Evolutionary conservation across 225 moss, liverwort and hornwort genomes (phyloP), one percentile per base, ranked within the genome.

Genomic region (Sphagnum contortum): DNA sequence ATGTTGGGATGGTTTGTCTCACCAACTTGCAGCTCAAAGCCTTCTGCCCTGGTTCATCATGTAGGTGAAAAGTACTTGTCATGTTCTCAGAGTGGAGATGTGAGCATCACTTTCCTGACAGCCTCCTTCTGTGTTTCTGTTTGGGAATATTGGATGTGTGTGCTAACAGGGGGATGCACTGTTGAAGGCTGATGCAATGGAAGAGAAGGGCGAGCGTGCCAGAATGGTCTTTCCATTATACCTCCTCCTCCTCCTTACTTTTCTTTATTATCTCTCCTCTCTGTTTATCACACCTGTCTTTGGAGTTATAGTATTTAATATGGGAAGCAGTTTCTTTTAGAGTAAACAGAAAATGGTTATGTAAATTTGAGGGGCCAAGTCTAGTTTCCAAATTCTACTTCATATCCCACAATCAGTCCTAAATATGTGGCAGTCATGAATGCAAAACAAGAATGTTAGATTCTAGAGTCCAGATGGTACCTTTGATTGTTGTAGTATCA

Each of bases 121-220:
- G 29, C 29, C 1, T 29, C 29, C 29, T 29, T 29, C 29, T 29
- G 29, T 29, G 29, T 29, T 29, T 29, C 29, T 29, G 29, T 29
- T 29, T 29, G 29, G 29, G 29, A 29, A 29, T 29, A 29, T 29
- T 29, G 29, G 29, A 29, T 29, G 29, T 0, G 29, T 29, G 29
- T 29, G 29, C 29, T 29, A 29, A 29, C 29, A 96, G 96, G 90
- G 85, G 66, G 90, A 81, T 14, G 49, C 48, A 71, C 59, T 93
- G 52, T 83, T 93, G 58, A 98, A 93, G 76, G 64, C 90, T 5
- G 91, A 93, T 59, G 96, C 93, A 12, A 70, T 89, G 79, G 96
- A 98, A 73, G 96, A 98, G 80, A 98, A 98, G 72, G 96, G 93
- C 71, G 93, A 98, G 70, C 87, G 90, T 48, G 96, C 96, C 56